phyloP scores from a whole-genome alignment of 331 rosid species.

The Dryas integrifolia region DNA sequence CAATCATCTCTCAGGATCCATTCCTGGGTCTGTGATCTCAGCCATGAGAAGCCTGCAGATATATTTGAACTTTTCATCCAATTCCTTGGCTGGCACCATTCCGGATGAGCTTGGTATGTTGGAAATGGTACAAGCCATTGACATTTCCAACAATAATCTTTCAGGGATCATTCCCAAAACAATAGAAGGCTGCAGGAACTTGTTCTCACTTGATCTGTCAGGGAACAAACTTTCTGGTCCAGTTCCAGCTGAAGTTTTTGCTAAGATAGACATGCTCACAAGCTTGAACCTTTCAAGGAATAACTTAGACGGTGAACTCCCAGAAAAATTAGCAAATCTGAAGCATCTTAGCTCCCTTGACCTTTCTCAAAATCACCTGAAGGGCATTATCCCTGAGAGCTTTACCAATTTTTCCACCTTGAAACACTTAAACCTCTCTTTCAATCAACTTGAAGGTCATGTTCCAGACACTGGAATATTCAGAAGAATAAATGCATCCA shows the following conservation, averaged over 20 bases:
- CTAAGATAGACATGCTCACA: slow-evolving; percentile 43
- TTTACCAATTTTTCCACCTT: slow-evolving; percentile 51
- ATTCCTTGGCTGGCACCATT: slow-evolving; percentile 56
- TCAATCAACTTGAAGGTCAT: slow-evolving; percentile 68
- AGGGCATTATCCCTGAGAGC: slow-evolving; percentile 55
- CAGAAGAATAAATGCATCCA: slow-evolving; percentile 43
- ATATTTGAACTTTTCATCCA: slow-evolving; percentile 65
- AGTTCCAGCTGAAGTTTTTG: slow-evolving; percentile 52
- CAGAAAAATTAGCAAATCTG: slow-evolving; percentile 44
- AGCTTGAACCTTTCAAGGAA: slow-evolving; percentile 74
- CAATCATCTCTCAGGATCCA: slow-evolving; percentile 58
- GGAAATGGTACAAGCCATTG: slow-evolving; percentile 64
- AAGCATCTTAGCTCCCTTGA: slow-evolving; percentile 57
- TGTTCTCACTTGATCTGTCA: slow-evolving; percentile 62
- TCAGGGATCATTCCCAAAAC: slow-evolving; percentile 59
- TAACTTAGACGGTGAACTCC: slow-evolving; percentile 58
- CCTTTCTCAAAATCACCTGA: slow-evolving; percentile 72
- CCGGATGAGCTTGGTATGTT: slow-evolving; percentile 69
- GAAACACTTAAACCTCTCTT: slow-evolving; percentile 63
- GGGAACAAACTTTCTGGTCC: slow-evolving; percentile 70
- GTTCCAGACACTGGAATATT: slow-evolving; percentile 66
- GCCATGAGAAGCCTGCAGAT: slow-evolving; percentile 53
- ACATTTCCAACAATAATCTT: slow-evolving; percentile 81
- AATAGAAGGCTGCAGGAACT: slow-evolving; percentile 54
- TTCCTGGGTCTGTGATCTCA: slow-evolving; percentile 48